Evolutionary conservation across 2,329 filamentous ascomycete species (phyloP), one percentile per base, ranked within the genome.

Genomic region (Pseudohalonectria lignicola): DNA sequence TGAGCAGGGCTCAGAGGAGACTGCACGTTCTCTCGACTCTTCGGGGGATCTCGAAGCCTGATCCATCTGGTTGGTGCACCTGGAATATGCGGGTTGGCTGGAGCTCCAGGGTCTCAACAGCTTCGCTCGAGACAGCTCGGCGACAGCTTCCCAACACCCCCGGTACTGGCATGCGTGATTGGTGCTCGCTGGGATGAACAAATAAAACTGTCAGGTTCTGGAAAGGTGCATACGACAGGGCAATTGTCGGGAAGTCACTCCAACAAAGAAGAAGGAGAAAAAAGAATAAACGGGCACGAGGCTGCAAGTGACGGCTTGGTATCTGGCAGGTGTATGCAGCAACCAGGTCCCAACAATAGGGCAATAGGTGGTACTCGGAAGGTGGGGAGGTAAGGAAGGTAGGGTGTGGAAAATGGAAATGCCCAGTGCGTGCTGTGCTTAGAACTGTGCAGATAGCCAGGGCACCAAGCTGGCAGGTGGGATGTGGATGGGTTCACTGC

Each of bases 1-100:
- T 50, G 74, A 72, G 56, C 67, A 68, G 55, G 73, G 70, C 63
- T 81, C 76, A 58, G 71, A 71, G 51, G 74, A 79, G 59, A 66
- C 64, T 52, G 71, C 69, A 59, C 71, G 70, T 62, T 74, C 70
- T 66, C 61, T 66, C 56, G 62, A 61, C 59, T 73, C n/a, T n/a
- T n/a, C 67, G 53, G 61, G 58, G 46, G 63, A 60, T 52, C 52
- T 62, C 53, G 64, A 62, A 54, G 62, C 59, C 56, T 60, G 64
- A 64, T 72, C 69, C 70, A 74, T 74, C 62, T 64, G 69, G 60
- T 54, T 63, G 58, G 54, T 54, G 55, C 51, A 54, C 49, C 31
- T 32, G 36, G 19, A 26, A 42, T 43, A 47, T 50, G 48, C 52
- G 50, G 51, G 53, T 56, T 55, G 61, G 59, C 57, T 60, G 55